A percentile compares a stretch with the other conserved stretches of the same genome.
Conservation (phyloP, 805 yeast genomes). For the Wickerhamiella azymoides region DNA sequence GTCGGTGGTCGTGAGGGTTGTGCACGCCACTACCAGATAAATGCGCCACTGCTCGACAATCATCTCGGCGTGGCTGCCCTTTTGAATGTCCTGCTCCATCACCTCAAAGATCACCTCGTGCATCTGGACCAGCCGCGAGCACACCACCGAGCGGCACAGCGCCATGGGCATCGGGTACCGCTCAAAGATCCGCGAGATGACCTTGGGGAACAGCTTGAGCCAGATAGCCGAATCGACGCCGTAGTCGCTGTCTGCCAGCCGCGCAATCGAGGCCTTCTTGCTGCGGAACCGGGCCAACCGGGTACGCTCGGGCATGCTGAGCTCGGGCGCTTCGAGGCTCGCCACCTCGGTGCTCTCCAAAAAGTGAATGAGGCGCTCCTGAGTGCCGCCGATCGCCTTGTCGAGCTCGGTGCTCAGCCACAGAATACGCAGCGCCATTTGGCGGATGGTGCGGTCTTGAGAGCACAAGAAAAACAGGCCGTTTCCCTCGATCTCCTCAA, state of each 20-base stretch:
- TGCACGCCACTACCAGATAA: constrained; percentile 79
- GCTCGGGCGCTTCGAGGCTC: constrained; percentile 36
- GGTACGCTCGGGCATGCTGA: constrained; percentile 59
- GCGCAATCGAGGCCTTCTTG: constrained; percentile 51
- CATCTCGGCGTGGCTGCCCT: constrained; percentile 47
- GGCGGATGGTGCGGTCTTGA: constrained; percentile 64
- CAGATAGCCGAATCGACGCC: constrained; percentile 96
- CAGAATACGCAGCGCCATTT: constrained; percentile 60
- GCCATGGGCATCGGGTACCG: constrained; percentile 90
- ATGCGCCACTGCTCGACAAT: constrained; percentile 79
- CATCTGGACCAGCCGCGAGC: constrained; percentile 76
- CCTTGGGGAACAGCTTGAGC: constrained; percentile 74
- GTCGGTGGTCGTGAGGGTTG: constrained; percentile 76
- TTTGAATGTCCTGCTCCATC: constrained; percentile 15
- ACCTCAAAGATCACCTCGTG: constrained; percentile 25
- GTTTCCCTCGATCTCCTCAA: constrained; percentile 93
- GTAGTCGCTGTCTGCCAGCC: constrained; percentile 77
- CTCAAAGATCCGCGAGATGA: constrained; percentile 58
- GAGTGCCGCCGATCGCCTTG: constrained; percentile 37
- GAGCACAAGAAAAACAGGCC: constrained; percentile 86
- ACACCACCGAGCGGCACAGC: constrained; percentile 76
- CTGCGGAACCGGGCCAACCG: constrained; percentile 49
- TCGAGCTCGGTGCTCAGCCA: constrained; percentile 78
- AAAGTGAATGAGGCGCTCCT: constrained; percentile 42
- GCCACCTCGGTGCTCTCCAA: constrained; percentile 57